Evolutionary conservation across 2,329 filamentous ascomycete species (phyloP).

Genomic region (Anthostomella pinea): DNA sequence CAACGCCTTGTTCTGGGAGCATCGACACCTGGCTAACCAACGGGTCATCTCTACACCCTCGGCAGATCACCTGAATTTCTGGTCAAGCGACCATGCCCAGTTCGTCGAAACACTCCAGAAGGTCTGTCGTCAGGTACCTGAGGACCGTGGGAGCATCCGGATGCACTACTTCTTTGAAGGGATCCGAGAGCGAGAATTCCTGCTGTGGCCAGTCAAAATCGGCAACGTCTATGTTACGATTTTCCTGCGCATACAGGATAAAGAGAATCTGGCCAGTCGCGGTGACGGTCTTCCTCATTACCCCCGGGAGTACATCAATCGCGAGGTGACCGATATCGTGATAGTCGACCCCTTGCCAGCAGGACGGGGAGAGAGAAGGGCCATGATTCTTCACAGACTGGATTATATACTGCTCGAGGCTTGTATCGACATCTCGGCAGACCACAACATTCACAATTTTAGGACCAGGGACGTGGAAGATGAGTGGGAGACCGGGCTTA

Average conservation of each 20-base stretch:
- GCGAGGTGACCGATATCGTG: conserved; percentile 15
- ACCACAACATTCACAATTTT: neutral
- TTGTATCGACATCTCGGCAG: conserved; percentile 10
- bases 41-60: conserved; percentile 20
- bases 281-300: no score
- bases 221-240: conserved; percentile 21
- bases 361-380: conserved; percentile 5
- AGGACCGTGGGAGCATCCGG: neutral
- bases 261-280: no score
- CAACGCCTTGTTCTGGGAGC: conserved; percentile 27
- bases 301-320: conserved; percentile 4
- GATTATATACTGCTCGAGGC: conserved; percentile 15
- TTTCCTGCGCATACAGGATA: conserved; percentile 10
- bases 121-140: neutral
- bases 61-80: conserved; percentile 19
- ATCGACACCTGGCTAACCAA: conserved; percentile 13
- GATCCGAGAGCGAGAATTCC: conserved; percentile 21
- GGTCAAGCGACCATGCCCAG: conserved; percentile 2
- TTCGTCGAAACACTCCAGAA: conserved; percentile 12
- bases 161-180: conserved; percentile 22
- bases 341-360: conserved; percentile 19
- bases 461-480: neutral
- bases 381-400: conserved; percentile 9
- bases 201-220: conserved; percentile 18
- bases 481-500: conserved; percentile 20